Evolutionary conservation across 192 early-diverging fungal species (phyloP), one percentile per base, ranked within the genome.

Genomic region (Coemansia brasiliensis): DNA sequence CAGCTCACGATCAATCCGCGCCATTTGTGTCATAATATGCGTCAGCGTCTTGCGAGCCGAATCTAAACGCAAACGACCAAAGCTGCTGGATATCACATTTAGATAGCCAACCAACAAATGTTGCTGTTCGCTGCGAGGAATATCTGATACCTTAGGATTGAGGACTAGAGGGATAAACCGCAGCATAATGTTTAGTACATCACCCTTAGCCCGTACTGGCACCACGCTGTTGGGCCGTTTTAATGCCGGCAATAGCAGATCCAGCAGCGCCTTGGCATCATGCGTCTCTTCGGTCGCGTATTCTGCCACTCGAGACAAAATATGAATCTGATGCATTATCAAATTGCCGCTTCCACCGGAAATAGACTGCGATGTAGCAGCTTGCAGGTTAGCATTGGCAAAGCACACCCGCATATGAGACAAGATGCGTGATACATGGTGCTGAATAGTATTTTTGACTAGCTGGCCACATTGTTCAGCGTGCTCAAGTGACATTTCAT

Each of bases 211-310:
- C 29, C 79, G 69, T 69, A 95, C 93, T 0, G 90, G 83, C 7
- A 98, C 87, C 3, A 82, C 32, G 29, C 82, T 79, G 45, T 84
- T 61, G 20, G 86, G 86, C 39, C 86, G 85, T 55, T 88, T 87
- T 27, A 95, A 70, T 58, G 86, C 86, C 26, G 97, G 96, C 52
- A 95, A 66, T 53, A 99, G 59, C 25, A 97, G 82, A 12, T 89
- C 85, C 16, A 95, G 58, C 25, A 98, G 65, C 29, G 77, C 82
- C 41, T 84, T 80, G 10, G 92, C 88, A 44, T 79, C 66, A 46
- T 85, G 79, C 0, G 81, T 74, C 29, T 86, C 80, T 59, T 87
- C 65, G 9, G 81, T 83, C 25, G 93, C 90, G 63, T 86, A 92
- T 18, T 76, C 64, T 4, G 93, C 89, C 18, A 93, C 66, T 26